These are phyloP conservation scores for Phialocephala sp. DNA, from an alignment of 2,329 filamentous ascomycete species.

Conservation along the genomic window DNA sequence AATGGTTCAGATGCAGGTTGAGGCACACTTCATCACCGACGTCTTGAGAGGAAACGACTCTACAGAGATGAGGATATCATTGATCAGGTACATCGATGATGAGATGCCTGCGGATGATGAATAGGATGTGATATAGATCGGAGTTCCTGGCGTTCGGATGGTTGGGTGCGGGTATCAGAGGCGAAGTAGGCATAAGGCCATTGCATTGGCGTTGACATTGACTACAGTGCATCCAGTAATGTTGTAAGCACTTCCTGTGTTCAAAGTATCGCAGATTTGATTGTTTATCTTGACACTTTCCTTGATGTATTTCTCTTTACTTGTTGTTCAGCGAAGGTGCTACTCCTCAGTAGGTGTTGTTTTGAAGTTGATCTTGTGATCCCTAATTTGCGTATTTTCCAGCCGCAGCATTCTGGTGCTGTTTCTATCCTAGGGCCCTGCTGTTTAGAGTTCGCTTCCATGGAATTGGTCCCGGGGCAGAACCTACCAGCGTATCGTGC, in stretches of 20 bases:
- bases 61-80: constrained; percentile 93
- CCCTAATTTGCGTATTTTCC: too few species aligned
- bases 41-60: constrained; percentile 91
- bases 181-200: not conserved
- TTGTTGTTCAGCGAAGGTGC: too few species aligned
- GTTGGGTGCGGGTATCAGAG: not conserved
- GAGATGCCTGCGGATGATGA: constrained; percentile 97
- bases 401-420: too few species aligned
- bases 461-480: too few species aligned
- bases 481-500: too few species aligned
- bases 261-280: not conserved
- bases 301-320: too few species aligned
- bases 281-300: not conserved
- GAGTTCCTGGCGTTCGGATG: constrained; percentile 30
- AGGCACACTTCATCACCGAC: constrained; percentile 95
- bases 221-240: not conserved
- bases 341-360: too few species aligned
- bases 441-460: too few species aligned
- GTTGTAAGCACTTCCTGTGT: not conserved
- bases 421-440: too few species aligned
- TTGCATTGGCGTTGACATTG: not conserved
- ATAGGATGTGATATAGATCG: constrained; percentile 25
- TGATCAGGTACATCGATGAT: constrained; percentile 95
- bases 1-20: constrained; percentile 99
- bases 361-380: too few species aligned